phyloP scores from a whole-genome alignment of 75 land plant genomes.

The Larix kaempferi region DNA sequence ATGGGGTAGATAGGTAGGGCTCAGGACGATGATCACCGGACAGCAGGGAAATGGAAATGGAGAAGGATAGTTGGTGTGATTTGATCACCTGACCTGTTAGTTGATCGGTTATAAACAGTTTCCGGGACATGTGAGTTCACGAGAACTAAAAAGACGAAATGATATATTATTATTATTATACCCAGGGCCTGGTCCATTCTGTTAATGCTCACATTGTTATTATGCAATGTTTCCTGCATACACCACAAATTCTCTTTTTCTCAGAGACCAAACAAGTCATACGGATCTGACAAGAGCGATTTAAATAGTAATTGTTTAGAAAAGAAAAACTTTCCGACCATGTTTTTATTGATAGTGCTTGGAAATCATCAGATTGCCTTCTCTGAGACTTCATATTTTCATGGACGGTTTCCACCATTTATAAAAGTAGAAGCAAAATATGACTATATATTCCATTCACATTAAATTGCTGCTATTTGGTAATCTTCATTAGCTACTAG shows the following conservation, averaged over 20 bases:
- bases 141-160: neutral
- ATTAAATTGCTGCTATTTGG: too few relatives aligned
- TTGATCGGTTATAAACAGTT: neutral
- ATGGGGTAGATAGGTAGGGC: too few relatives aligned
- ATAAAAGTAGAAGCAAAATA: too few relatives aligned
- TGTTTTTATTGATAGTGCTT: neutral
- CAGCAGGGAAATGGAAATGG: neutral
- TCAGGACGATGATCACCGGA: too few relatives aligned
- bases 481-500: too few relatives aligned
- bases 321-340: slow-evolving; percentile 1
- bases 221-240: too few relatives aligned
- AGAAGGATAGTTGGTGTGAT: neutral
- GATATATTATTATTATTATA: neutral
- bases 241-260: neutral
- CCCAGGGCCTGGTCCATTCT: neutral
- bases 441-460: too few relatives aligned
- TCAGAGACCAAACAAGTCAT: neutral
- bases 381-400: too few relatives aligned
- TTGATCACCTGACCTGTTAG: neutral
- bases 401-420: too few relatives aligned
- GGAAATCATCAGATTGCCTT: neutral
- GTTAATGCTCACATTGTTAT: neutral
- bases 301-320: neutral
- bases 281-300: neutral
- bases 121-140: slow-evolving; percentile 8